Conservation (phyloP, 352 stramenopile species). For the Achlya hypogyna region DNA sequence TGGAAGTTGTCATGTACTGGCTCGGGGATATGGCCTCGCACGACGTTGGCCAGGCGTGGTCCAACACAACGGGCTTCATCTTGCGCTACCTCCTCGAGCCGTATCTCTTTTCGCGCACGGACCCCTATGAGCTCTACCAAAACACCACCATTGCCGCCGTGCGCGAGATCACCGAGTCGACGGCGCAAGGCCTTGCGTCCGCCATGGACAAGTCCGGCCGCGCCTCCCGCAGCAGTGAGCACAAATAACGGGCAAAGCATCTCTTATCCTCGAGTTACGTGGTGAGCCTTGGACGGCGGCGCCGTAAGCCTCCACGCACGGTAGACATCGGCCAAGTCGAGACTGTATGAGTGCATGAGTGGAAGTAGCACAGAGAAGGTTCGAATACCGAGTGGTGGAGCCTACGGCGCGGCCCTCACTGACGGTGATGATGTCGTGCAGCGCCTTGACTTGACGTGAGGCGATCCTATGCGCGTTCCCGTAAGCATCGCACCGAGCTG, state of each 20-base stretch:
- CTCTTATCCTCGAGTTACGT: too few species aligned
- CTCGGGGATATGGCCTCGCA: constrained; percentile 11
- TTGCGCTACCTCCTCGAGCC: constrained; percentile 14
- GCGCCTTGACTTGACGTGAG: background rate
- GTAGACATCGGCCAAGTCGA: background rate
- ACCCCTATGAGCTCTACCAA: constrained; percentile 19
- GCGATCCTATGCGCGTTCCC: background rate
- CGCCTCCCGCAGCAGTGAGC: background rate
- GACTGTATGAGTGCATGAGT: background rate
- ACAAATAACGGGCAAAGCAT: too few species aligned
- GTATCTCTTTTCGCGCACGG: constrained; percentile 6
- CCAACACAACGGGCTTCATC: constrained; percentile 3
- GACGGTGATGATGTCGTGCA: background rate
- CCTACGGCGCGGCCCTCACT: too few species aligned
- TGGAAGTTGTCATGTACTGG: constrained; percentile 22
- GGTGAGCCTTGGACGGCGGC: too few species aligned
- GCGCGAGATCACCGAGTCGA: constrained; percentile 16
- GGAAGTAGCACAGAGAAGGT: too few species aligned
- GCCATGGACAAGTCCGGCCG: background rate
- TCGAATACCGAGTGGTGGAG: too few species aligned
- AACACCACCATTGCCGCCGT: constrained; percentile 19
- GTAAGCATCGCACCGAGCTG: background rate
- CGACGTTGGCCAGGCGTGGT: constrained; percentile 11
- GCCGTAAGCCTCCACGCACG: too few species aligned
- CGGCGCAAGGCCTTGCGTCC: background rate